Evolutionary conservation across 768 basidiomycete species (phyloP).

Genomic region (Melanogaster broomeanus): DNA sequence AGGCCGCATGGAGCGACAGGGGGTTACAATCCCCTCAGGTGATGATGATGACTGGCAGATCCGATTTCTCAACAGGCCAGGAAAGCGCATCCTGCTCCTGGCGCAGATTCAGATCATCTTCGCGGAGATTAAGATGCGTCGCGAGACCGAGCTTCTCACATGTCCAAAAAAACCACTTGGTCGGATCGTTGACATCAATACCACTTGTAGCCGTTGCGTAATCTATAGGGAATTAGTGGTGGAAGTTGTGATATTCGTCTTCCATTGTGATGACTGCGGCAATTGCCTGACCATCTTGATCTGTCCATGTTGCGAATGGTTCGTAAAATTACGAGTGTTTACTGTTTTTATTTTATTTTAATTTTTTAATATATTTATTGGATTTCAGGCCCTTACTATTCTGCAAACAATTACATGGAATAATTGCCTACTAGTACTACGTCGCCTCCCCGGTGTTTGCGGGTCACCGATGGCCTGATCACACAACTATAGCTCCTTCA

Average conservation of each 20-base stretch:
- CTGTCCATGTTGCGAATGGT: too few relatives aligned
- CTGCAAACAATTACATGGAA: too few relatives aligned
- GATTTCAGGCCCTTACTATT: too few relatives aligned
- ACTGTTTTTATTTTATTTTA: too few relatives aligned
- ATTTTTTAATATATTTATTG: too few relatives aligned
- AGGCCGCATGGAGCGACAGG: neutral
- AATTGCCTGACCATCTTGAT: too few relatives aligned
- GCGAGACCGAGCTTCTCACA: conserved; percentile 43
- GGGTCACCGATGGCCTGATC: too few relatives aligned
- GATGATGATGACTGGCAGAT: conserved; percentile 81
- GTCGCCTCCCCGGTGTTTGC: too few relatives aligned
- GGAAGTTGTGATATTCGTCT: conserved; percentile 96
- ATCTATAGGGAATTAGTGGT: conserved; percentile 93
- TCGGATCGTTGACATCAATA: conserved; percentile 87
- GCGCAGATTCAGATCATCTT: conserved; percentile 50
- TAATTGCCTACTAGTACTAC: too few relatives aligned
- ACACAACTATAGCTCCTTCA: too few relatives aligned
- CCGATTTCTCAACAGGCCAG: conserved; percentile 74
- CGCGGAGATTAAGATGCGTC: conserved; percentile 49
- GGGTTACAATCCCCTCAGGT: conserved; percentile 79
- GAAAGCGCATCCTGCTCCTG: conserved; percentile 68
- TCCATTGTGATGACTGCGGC: conserved; percentile 76
- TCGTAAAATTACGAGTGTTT: too few relatives aligned
- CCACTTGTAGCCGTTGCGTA: conserved; percentile 90
- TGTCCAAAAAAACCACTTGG: conserved; percentile 76